These are phyloP conservation scores for Phaeosphaeria sp. DNA, from an alignment of 2,329 filamentous ascomycete species.

Conservation along the genomic window DNA sequence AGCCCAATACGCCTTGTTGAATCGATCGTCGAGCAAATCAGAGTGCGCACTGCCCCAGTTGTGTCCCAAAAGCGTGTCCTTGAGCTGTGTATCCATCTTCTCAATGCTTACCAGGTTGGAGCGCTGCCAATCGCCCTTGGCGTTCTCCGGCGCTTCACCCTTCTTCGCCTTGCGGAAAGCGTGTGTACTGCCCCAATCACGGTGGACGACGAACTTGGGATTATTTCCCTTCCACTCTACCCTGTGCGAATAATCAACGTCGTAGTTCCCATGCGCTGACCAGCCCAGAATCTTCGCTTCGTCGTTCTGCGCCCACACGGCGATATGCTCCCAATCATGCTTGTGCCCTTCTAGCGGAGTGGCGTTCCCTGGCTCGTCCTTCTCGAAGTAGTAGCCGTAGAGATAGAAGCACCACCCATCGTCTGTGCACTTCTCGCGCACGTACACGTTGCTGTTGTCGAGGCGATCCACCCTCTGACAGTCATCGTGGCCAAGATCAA, in stretches of 20 bases:
- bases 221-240: neutral
- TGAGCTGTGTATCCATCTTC: neutral
- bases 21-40: neutral
- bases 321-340: neutral
- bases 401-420: slow-evolving; percentile 1
- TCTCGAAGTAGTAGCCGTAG: neutral
- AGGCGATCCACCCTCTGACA: neutral
- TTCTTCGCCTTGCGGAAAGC: neutral
- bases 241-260: neutral
- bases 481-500: neutral
- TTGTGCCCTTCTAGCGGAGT: neutral
- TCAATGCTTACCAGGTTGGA: neutral
- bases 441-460: neutral
- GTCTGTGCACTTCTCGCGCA: neutral
- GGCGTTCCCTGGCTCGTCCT: neutral
- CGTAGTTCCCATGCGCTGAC: neutral
- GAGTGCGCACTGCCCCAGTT: neutral
- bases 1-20: neutral
- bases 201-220: neutral
- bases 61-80: neutral
- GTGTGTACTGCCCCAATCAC: neutral
- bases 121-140: neutral
- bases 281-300: neutral
- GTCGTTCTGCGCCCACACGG: neutral
- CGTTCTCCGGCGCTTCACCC: neutral